These are phyloP conservation scores for Fusarium fujikuroi DNA, from an alignment of 2,329 filamentous ascomycete species.

Conservation along the genomic window DNA sequence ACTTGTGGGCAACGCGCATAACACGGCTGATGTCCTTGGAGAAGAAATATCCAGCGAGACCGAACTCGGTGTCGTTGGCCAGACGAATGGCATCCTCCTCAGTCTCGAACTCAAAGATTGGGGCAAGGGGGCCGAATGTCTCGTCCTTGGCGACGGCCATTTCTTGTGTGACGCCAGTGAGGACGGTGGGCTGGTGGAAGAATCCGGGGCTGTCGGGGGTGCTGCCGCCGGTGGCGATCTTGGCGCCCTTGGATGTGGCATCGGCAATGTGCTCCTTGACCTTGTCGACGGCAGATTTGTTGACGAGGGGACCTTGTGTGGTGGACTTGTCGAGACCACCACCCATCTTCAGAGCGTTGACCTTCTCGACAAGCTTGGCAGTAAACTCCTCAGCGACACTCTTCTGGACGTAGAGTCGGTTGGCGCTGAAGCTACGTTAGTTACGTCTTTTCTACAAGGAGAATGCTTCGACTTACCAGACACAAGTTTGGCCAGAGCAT, in stretches of 20 bases:
- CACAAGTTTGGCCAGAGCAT: slow-evolving; percentile 72
- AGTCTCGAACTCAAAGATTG: slow-evolving; percentile 47
- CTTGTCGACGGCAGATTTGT: slow-evolving; percentile 71
- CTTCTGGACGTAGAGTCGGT: slow-evolving; percentile 51
- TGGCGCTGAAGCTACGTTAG: slow-evolving; percentile 43
- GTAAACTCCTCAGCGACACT: slow-evolving; percentile 46
- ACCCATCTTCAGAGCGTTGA: slow-evolving; percentile 46
- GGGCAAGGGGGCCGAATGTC: slow-evolving; percentile 48
- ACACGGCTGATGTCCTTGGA: slow-evolving; percentile 50
- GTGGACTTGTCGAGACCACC: slow-evolving; percentile 39
- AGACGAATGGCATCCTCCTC: slow-evolving; percentile 53
- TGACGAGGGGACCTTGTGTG: slow-evolving; percentile 61
- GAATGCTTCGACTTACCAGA: slow-evolving; percentile 48
- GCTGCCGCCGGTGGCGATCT: slow-evolving; percentile 69
- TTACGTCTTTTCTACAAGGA: rapidly evolving
- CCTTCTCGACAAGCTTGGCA: slow-evolving; percentile 44
- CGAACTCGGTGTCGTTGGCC: slow-evolving; percentile 55
- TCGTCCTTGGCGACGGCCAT: slow-evolving; percentile 48
- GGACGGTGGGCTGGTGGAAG: slow-evolving; percentile 79
- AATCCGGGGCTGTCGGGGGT: slow-evolving; percentile 68
- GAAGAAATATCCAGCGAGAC: slow-evolving; percentile 52
- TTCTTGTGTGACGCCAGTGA: slow-evolving; percentile 61
- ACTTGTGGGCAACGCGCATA: slow-evolving; percentile 59
- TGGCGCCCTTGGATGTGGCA: slow-evolving; percentile 68
- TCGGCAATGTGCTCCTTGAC: slow-evolving; percentile 71